Evolutionary conservation across 768 basidiomycete species (phyloP).

Genomic region (Kwoniella dejecticola): DNA sequence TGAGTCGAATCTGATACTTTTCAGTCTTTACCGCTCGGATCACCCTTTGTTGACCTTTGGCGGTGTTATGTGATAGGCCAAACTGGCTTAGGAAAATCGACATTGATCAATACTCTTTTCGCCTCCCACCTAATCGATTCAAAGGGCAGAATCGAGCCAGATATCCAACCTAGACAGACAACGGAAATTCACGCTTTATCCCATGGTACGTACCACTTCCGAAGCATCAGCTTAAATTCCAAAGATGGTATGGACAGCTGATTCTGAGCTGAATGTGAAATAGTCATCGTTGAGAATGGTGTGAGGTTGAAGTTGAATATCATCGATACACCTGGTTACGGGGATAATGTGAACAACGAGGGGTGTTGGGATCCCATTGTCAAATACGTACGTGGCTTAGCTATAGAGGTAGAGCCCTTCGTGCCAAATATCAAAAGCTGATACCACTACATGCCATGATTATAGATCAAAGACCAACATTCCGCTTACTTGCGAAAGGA

Average conservation of each 20-base stretch:
- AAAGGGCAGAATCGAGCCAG: constrained; percentile 85
- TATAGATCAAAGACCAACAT: constrained; percentile 81
- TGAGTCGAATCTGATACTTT: constrained; percentile 52
- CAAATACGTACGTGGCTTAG: constrained; percentile 70
- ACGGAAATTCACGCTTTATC: constrained; percentile 95
- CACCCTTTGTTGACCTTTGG: neutral
- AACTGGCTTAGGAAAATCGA: constrained; percentile 97
- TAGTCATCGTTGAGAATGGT: constrained; percentile 94
- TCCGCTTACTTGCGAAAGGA: constrained; percentile 98
- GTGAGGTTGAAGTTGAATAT: constrained; percentile 94
- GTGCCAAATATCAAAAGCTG: no score
- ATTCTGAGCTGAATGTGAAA: neutral
- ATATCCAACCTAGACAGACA: constrained; percentile 89
- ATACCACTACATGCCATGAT: no score
- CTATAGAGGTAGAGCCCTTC: no score
- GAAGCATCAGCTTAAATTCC: neutral
- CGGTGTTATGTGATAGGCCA: constrained; percentile 66
- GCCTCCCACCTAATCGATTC: constrained; percentile 97
- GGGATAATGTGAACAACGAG: constrained; percentile 98
- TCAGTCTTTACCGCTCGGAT: neutral
- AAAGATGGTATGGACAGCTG: no score
- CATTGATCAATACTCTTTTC: constrained; percentile 97
- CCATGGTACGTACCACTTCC: constrained; percentile 65
- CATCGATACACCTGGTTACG: constrained; percentile 97
- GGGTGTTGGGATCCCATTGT: constrained; percentile 99